Evolutionary conservation across 768 basidiomycete species (phyloP), one percentile per base, ranked within the genome.

Genomic region (Chlorophyllum brunneum): DNA sequence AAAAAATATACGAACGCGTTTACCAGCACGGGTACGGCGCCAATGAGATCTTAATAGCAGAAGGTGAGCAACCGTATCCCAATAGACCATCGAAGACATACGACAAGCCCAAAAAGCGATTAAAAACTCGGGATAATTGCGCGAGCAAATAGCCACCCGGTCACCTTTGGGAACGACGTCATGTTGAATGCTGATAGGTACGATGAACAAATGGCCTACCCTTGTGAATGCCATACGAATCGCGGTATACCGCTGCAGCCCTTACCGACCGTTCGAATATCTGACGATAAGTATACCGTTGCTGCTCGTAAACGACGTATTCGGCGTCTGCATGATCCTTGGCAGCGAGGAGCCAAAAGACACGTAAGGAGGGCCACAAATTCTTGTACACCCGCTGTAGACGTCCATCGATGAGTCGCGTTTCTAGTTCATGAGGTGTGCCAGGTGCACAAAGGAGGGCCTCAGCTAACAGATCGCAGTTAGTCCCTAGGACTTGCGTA

Each of bases 311-410:
- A 11, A 82, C 74, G 45, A 80, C 54, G 58, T 80, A 82, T 1
- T 71, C 68, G 16, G 63, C 63, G 48, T 75, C 63, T 41, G 52
- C 60, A 53, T 75, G 73, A 44, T 70, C 56, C 33, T 67, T 47
- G 2, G 66, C 61, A 0, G 64, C 54, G 55, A 61, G 62, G 6
- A 76, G 63, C 79, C 80, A 82, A 61, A 81, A 77, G 15, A 60
- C 62, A 8, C 80, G 73, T 9, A 79, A 58, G 2, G 75, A 75
- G 0, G 75, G 74, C 67, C 68, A 78, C 9, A 77, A 62, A 47
- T 78, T 72, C 64, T 80, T 81, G 66, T 79, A 84, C 3, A 77
- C 75, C 11, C 74, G 71, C 45, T 74, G 67, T 11, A 77, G 54
- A 6, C 68, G 65, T 2, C 76, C 78, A 48, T 78, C 70, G 40